These are phyloP conservation scores for Vanrija sp. DNA, from an alignment of 1,284 basidiomycete species.

Conservation along the genomic window DNA sequence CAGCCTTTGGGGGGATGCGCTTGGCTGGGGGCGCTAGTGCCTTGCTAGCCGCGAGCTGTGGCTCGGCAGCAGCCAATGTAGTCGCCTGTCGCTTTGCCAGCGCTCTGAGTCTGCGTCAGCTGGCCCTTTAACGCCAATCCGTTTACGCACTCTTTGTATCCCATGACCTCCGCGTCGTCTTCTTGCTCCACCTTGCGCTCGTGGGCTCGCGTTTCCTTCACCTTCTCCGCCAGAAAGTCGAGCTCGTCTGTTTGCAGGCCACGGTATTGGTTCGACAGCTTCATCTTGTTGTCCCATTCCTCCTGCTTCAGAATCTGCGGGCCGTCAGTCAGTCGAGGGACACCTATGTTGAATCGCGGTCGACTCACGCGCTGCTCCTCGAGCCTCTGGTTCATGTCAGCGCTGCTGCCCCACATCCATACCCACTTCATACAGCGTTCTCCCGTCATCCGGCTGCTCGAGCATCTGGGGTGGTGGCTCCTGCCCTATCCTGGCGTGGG, in stretches of 20 bases:
- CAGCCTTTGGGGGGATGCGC: slow-evolving; percentile 27
- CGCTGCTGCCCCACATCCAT: slow-evolving; percentile 31
- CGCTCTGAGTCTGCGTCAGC: slow-evolving; percentile 14
- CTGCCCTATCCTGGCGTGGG: slow-evolving; percentile 63
- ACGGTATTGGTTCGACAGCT: slow-evolving; percentile 87
- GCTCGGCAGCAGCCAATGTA: slow-evolving; percentile 13
- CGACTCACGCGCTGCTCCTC: slow-evolving; percentile 67
- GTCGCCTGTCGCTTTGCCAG: slow-evolving; percentile 28
- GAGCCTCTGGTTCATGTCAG: slow-evolving; percentile 38
- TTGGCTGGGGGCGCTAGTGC: slow-evolving; percentile 9
- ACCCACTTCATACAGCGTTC: slow-evolving; percentile 82
- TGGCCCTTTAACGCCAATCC: not conserved
- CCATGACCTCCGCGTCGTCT: slow-evolving; percentile 60
- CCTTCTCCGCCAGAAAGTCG: slow-evolving; percentile 76
- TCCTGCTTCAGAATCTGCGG: slow-evolving; percentile 73
- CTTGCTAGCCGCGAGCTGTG: slow-evolving; percentile 1
- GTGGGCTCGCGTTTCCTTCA: slow-evolving; percentile 68
- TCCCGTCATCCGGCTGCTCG: slow-evolving; percentile 64
- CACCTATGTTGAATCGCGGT: not conserved
- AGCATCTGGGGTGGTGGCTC: slow-evolving; percentile 71
- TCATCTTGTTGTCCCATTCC: slow-evolving; percentile 90
- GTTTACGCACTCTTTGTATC: slow-evolving; percentile 11
- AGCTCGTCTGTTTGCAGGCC: slow-evolving; percentile 86
- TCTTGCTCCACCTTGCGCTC: slow-evolving; percentile 66
- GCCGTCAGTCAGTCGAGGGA: not conserved